phyloP scores from a whole-genome alignment of 139 green algal genomes.

The Desmodesmus armatus region DNA sequence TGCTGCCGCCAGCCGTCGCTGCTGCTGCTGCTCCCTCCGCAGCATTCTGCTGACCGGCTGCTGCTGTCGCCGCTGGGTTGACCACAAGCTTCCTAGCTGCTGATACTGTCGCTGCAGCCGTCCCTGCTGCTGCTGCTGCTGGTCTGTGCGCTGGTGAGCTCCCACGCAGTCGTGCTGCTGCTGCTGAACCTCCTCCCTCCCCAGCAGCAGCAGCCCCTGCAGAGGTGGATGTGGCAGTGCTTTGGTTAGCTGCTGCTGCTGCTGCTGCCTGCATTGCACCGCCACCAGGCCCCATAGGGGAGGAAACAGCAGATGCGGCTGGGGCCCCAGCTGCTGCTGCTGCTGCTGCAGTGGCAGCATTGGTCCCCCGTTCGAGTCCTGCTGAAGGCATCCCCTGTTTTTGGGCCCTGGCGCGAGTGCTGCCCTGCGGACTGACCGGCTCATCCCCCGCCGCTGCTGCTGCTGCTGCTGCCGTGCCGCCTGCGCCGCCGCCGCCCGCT shows the following conservation, averaged over 20 bases:
- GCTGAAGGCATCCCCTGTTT: background rate
- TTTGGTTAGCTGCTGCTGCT: background rate
- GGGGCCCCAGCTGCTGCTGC: background rate
- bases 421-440: background rate
- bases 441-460: background rate
- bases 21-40: too few species aligned
- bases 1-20: too few species aligned
- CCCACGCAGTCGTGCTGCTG: background rate
- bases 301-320: slow-evolving; percentile 9
- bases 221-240: too few species aligned
- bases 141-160: background rate
- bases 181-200: too few species aligned
- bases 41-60: too few species aligned
- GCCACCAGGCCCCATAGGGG: too few species aligned
- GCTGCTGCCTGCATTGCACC: background rate
- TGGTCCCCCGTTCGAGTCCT: background rate
- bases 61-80: too few species aligned
- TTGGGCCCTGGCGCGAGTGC: background rate
- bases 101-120: too few species aligned
- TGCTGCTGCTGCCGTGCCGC: background rate
- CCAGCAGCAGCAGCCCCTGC: too few species aligned
- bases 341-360: background rate
- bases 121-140: too few species aligned
- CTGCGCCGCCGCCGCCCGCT: background rate
- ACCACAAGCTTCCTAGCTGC: too few species aligned